Percentiles rank a stretch among this genome's conserved stretches.
Evolutionary conservation across 2,329 filamentous ascomycete genomes (phyloP).

Genomic region (Teratosphaeria gauchensis): DNA sequence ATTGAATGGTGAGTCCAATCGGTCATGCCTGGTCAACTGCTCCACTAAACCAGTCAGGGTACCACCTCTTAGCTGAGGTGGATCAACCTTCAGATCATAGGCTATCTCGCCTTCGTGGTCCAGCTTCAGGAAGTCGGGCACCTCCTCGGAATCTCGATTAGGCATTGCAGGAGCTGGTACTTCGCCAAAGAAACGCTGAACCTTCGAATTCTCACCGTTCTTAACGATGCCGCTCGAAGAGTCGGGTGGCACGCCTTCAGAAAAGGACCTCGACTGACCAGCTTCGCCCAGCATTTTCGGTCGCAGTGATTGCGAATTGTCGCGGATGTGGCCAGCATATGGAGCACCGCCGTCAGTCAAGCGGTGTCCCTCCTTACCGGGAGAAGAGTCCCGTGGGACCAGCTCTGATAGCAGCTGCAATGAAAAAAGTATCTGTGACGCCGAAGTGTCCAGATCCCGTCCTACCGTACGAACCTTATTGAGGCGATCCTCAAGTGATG

Average conservation of each 20-base stretch:
- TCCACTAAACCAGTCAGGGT: constrained; percentile 84
- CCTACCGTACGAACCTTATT: constrained; percentile 69
- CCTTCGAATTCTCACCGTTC: constrained; percentile 37
- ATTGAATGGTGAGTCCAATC: constrained; percentile 90
- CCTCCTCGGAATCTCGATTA: constrained; percentile 57
- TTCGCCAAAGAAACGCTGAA: constrained; percentile 44
- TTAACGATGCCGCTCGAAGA: constrained; percentile 26
- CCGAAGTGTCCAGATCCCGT: constrained; percentile 73
- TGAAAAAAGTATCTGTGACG: constrained; percentile 79
- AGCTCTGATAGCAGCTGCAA: constrained; percentile 80
- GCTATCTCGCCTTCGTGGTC: constrained; percentile 84
- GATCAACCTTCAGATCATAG: constrained; percentile 72
- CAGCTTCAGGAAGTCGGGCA: constrained; percentile 72
- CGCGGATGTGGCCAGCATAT: constrained; percentile 18
- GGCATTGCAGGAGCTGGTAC: constrained; percentile 37
- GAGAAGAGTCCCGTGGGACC: constrained; percentile 47
- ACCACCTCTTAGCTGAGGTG: constrained; percentile 74
- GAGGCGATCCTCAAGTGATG: constrained; percentile 77
- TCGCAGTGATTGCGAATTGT: constrained; percentile 32
- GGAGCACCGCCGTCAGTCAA: constrained; percentile 25
- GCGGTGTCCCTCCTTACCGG: constrained; percentile 26
- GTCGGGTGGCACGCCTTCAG: constrained; percentile 41
- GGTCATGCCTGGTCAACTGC: constrained; percentile 90
- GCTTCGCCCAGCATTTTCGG: constrained; percentile 42
- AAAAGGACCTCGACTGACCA: constrained; percentile 56